Base-by-base conservation (phyloP, 345 rosid species). In the Orychophragmus violaceus region DNA sequence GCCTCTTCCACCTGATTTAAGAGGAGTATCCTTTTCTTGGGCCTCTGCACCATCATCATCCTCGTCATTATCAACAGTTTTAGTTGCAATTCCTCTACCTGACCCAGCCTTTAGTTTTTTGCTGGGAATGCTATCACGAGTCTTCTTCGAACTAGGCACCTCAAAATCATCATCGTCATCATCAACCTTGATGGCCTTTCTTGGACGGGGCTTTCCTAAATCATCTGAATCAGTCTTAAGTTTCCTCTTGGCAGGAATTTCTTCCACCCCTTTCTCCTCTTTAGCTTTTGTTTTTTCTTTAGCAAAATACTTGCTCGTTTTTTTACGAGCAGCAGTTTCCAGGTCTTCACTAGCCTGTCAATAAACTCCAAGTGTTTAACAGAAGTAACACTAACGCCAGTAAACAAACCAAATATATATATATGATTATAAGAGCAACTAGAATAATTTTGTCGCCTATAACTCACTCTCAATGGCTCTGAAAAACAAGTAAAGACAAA, bases 271-370 rank as follows among this genome's bases (percentile, higher is more conserved):
- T 45, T 66, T 76, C 76, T 82, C 94, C 66, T 75, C 90, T 71
- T 88, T 77, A n/a, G 61, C 79, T 80, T 84, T 82, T 64, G 79
- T 75, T 58, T 84, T 88, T 4, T 82, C 90, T 6, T 82, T 74
- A 50, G 82, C 81, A 86, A 94, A 90, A 77, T 94, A 94, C 82
- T 84, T 94, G 89, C 99, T 94, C 36, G 95, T 94, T 81, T 90
- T 94, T 77, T 79, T 84, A 60, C 99, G 82, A 54, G 81, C 71
- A 19, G 85, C 77, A 80, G 68, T 67, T 61, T 81, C 89, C 72
- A 74, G 67, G 61, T 71, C 84, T 69, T 70, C 85, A 56, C 66
- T 66, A 51, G 68, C 82, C 88, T 82, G 66, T 39, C 61, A 59
- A 66, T 54, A 22, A 59, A 39, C 35, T 49, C 70, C 61, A 63